Base-by-base conservation (phyloP, 352 stramenopile species). In the Globisporangium iwayamae region DNA sequence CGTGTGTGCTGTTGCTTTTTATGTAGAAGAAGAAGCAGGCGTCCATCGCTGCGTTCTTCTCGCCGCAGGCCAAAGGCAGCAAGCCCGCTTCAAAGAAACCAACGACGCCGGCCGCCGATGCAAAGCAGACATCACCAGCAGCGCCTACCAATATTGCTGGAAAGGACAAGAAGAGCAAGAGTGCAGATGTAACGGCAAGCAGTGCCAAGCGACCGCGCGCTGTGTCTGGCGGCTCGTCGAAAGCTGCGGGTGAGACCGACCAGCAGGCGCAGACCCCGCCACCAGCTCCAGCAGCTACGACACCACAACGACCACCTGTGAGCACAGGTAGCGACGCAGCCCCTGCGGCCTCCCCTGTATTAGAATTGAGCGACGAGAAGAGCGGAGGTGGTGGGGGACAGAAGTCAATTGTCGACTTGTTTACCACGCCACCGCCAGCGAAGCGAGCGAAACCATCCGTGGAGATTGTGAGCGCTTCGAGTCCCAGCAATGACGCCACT, bases 21-120 rank as follows among this genome's bases (percentile, higher is more conserved):
- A 20, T 46, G 57, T 58, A 81, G 70, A 71, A 79, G 64, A 87
- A 85, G 63, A 92, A 94, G 61, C 83, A 95, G 68, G 79, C 76
- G 39, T 85, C 81, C 11, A 90, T 95, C 68, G 76, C 79, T 46
- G 67, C 81, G 60, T 95, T 93, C 66, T 95, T 95, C 68, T 90
- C 86, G 47, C 86, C 86, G 11, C 79, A 79, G 25, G 63, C 53
- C 30, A 66, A 66, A 11, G 69, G 69, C 69, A 59, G 45, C 34
- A 63, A 65, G 9, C 45, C 70, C 32, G 58, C 56, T 10, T 46
- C 38, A 22, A 55, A 62, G 43, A 32, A 30, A 62, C 32, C 52
- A 32, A 58, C 52, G n/a, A 32, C 32, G 18, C 0, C 32, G 16
- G 28, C 10, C 34, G 30, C n/a, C 30, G 28, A 18, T 36, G 10